A percentile compares a stretch with the other conserved stretches of the same genome.
These are phyloP conservation scores for Orbilia blumenaviensis DNA, from an alignment of 2,329 filamentous ascomycete species.

Conservation along the genomic window DNA sequence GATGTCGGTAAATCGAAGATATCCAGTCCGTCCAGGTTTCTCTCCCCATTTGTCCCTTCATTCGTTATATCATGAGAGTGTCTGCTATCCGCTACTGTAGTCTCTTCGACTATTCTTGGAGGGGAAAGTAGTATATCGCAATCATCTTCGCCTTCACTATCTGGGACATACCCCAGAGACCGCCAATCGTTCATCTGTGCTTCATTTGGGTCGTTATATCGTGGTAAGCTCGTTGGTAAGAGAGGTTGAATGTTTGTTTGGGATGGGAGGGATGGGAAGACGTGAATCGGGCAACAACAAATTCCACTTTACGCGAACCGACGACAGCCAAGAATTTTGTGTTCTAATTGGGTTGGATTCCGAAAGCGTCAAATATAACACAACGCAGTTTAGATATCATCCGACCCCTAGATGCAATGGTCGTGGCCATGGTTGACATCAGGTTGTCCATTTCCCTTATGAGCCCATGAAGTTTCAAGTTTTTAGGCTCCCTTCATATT, in stretches of 20 bases:
- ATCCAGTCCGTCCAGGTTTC: constrained; percentile 1
- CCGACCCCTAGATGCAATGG: too few relatives aligned
- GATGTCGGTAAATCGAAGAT: constrained; percentile 41
- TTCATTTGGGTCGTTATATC: constrained; percentile 44
- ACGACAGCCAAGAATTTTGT: too few relatives aligned
- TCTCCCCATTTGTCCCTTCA: neutral
- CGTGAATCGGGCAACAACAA: constrained; percentile 34
- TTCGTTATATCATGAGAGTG: neutral
- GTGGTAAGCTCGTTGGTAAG: constrained; percentile 3
- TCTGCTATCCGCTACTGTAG: neutral
- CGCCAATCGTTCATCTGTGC: constrained; percentile 57
- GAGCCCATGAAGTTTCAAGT: too few relatives aligned
- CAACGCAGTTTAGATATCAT: too few relatives aligned
- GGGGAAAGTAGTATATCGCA: constrained; percentile 44
- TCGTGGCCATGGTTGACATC: too few relatives aligned
- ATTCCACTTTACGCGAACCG: constrained; percentile 52
- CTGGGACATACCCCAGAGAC: constrained; percentile 57
- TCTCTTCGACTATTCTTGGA: neutral
- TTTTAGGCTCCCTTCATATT: too few relatives aligned
- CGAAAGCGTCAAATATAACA: too few relatives aligned
- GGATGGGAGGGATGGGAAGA: constrained; percentile 12
- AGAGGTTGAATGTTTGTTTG: constrained; percentile 16
- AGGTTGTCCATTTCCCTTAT: too few relatives aligned
- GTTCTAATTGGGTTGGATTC: too few relatives aligned
- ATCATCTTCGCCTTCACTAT: constrained; percentile 58